Conservation (phyloP, 2,329 filamentous ascomycete genomes). For the Diaporthe ilicicola region DNA sequence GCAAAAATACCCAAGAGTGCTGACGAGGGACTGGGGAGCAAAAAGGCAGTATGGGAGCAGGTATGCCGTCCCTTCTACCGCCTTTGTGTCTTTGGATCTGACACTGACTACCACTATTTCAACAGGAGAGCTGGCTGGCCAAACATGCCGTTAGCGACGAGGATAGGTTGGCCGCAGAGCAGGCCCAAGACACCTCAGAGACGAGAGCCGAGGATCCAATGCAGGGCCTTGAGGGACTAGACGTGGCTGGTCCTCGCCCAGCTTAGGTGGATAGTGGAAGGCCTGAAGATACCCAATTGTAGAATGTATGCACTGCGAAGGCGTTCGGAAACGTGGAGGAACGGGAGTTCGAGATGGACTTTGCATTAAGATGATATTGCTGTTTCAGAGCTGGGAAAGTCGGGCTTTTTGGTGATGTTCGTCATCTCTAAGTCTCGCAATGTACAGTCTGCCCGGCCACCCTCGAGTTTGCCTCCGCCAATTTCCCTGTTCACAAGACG, state of each 20-base stretch:
- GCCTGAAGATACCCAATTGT: conserved; percentile 32
- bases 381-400: conserved; percentile 19
- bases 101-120: conserved; percentile 32
- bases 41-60: conserved; percentile 97
- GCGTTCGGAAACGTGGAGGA: conserved; percentile 47
- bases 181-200: conserved; percentile 57
- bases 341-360: conserved; percentile 29
- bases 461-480: conserved; percentile 29
- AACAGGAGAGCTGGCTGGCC: conserved; percentile 90
- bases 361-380: conserved; percentile 30
- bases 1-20: conserved; percentile 92
- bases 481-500: conserved; percentile 23
- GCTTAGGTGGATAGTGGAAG: conserved; percentile 54
- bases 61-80: conserved; percentile 57
- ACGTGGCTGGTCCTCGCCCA: conserved; percentile 90
- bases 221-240: conserved; percentile 92
- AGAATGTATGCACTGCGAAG: conserved; percentile 52
- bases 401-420: conserved; percentile 24
- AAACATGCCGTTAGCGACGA: conserved; percentile 87
- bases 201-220: conserved; percentile 81
- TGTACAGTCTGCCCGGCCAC: conserved; percentile 32
- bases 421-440: conserved; percentile 29
- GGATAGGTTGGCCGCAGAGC: conserved; percentile 69
- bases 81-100: neutral
- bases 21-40: conserved; percentile 88